phyloP scores from a whole-genome alignment of 108 stramenopile genomes.

The Aureococcus anophagefferens region DNA sequence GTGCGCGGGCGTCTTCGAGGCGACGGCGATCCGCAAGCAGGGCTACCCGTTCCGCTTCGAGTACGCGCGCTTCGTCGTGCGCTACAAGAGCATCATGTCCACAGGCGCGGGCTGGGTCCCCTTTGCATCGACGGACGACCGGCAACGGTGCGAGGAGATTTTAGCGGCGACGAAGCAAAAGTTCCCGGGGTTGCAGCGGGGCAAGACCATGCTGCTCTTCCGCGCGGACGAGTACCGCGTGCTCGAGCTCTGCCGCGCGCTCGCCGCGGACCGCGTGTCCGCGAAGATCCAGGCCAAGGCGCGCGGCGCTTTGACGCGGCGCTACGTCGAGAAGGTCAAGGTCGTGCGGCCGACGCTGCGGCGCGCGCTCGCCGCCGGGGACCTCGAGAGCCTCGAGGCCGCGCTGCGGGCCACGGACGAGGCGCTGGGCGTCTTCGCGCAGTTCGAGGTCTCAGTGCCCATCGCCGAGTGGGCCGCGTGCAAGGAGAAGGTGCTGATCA shows the following conservation, averaged over 20 bases:
- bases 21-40: conserved; percentile 43
- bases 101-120: conserved; percentile 12
- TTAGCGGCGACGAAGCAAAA: conserved; percentile 2
- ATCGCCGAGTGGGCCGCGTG: conserved; percentile 15
- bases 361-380: conserved; percentile 8
- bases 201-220: conserved; percentile 12
- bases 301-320: conserved; percentile 11
- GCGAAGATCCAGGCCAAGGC: conserved; percentile 22
- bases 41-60: conserved; percentile 50
- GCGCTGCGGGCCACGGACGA: conserved; percentile 16
- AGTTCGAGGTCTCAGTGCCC: conserved; percentile 7
- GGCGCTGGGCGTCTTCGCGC: conserved; percentile 10
- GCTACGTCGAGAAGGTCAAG: conserved; percentile 11
- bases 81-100: conserved; percentile 14
- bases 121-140: neutral
- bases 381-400: conserved; percentile 11
- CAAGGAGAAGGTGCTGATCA: neutral
- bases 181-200: conserved; percentile 4
- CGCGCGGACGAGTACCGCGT: conserved; percentile 9
- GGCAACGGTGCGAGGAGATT: conserved; percentile 8
- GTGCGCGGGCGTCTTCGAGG: conserved; percentile 51
- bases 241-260: conserved; percentile 15
- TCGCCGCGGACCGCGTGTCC: neutral
- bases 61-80: conserved; percentile 33
- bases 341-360: conserved; percentile 14